Percentiles rank a stretch among this genome's conserved stretches.
phyloP scores from a whole-genome alignment of 139 green algal species.

The Chlamydomonas sphaeroides region DNA sequence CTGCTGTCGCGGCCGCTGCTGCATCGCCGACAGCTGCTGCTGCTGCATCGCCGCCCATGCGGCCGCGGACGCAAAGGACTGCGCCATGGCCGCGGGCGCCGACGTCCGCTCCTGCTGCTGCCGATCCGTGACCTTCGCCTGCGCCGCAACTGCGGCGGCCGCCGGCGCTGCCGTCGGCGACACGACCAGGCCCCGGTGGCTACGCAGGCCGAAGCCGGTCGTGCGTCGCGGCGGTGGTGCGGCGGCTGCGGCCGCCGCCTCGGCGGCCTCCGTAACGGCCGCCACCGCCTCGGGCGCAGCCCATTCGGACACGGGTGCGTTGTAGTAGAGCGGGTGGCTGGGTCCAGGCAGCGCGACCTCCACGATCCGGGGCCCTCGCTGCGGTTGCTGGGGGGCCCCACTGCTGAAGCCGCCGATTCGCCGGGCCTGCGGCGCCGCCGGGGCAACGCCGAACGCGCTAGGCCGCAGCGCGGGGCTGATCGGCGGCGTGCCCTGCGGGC shows the following conservation, averaged over 20 bases:
- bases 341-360: conserved; percentile 7
- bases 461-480: background rate
- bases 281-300: conserved; percentile 17
- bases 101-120: no score
- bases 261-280: background rate
- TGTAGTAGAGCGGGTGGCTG: conserved; percentile 38
- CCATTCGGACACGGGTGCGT: conserved; percentile 16
- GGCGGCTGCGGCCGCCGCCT: background rate
- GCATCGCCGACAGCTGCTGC: background rate
- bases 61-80: no score
- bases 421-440: no score
- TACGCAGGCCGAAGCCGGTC: background rate
- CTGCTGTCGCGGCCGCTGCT: background rate
- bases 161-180: no score
- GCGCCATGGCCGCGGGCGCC: no score
- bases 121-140: no score
- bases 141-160: no score
- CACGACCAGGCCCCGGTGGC: background rate
- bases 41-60: no score
- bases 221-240: background rate
- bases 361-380: background rate
- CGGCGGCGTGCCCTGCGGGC: no score
- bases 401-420: no score
- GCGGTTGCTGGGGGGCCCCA: no score
- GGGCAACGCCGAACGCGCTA: background rate